phyloP scores from a whole-genome alignment of 2,329 filamentous ascomycete species.

The Xylogone sp. region DNA sequence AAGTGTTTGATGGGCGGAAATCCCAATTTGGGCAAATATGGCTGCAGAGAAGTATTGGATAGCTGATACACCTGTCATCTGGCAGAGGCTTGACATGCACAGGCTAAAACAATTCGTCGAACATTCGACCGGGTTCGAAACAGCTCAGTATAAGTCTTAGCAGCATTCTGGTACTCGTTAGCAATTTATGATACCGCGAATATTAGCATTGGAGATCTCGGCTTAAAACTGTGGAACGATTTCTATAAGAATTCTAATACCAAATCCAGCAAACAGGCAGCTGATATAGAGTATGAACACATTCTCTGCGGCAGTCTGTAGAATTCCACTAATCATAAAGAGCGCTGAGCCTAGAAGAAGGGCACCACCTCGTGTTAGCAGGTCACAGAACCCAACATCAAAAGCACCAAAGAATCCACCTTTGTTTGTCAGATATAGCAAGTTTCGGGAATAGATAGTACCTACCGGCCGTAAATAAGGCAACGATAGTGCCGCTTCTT shows the following conservation, averaged over 20 bases:
- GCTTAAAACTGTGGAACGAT: constrained; percentile 63
- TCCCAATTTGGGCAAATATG: constrained; percentile 69
- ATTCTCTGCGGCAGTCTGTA: constrained; percentile 54
- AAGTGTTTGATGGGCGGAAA: constrained; percentile 58
- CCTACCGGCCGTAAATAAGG: neutral
- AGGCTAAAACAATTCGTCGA: constrained; percentile 67
- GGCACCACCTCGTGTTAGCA: constrained; percentile 50
- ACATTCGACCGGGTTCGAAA: constrained; percentile 64
- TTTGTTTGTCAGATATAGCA: neutral
- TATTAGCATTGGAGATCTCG: constrained; percentile 60
- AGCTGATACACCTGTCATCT: constrained; percentile 73
- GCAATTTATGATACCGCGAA: constrained; percentile 60
- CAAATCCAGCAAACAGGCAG: constrained; percentile 52
- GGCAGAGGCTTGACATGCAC: constrained; percentile 66
- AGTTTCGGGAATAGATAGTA: neutral
- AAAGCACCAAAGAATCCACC: constrained; percentile 11
- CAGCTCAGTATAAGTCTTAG: constrained; percentile 67
- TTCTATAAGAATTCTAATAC: constrained; percentile 59
- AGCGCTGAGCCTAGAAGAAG: constrained; percentile 52
- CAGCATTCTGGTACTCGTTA: constrained; percentile 63
- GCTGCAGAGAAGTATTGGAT: constrained; percentile 72
- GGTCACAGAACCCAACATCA: constrained; percentile 49
- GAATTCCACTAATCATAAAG: constrained; percentile 55
- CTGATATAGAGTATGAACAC: constrained; percentile 56
- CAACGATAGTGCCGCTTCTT: neutral